Evolutionary conservation across 2,329 filamentous ascomycete genomes (phyloP).

Genomic region (Cladosporium sp.): DNA sequence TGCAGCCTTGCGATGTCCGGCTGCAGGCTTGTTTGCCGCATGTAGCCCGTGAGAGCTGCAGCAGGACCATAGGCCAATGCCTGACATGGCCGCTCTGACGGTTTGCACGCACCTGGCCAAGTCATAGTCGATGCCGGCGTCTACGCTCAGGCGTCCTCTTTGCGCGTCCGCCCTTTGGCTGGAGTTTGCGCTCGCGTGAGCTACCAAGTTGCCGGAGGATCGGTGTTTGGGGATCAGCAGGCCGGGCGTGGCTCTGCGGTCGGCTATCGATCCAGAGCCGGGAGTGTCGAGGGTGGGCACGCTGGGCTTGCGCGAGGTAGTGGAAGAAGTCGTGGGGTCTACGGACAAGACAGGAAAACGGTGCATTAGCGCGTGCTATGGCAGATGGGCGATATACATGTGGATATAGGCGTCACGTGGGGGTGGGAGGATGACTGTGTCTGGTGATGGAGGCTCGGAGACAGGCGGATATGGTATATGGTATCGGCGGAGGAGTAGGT

Average conservation of each 20-base stretch:
- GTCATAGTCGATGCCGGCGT: conserved; percentile 9
- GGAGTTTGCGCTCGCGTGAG: neutral
- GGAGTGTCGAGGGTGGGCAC: conserved; percentile 5
- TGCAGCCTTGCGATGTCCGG: conserved; percentile 3
- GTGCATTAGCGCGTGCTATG: neutral
- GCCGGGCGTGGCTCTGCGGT: conserved; percentile 9
- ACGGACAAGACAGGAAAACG: neutral
- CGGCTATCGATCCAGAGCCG: conserved; percentile 9
- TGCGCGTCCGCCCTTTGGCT: neutral
- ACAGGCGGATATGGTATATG: neutral
- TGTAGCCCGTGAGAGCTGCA: neutral
- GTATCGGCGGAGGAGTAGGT: neutral
- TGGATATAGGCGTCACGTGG: conserved; percentile 7
- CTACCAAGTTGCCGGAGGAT: conserved; percentile 6
- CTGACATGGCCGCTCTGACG: neutral
- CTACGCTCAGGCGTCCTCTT: conserved; percentile 11
- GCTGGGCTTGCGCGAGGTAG: conserved; percentile 5
- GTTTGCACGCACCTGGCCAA: conserved; percentile 12
- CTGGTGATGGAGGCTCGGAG: neutral
- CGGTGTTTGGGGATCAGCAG: conserved; percentile 12
- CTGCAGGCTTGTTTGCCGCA: conserved; percentile 5
- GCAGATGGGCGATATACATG: neutral
- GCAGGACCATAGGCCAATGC: neutral
- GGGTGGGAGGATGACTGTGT: conserved; percentile 4
- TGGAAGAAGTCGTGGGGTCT: conserved; percentile 6